These are phyloP conservation scores for Calonectria henricotiae DNA, from an alignment of 2,329 filamentous ascomycete genomes.

Conservation along the genomic window DNA sequence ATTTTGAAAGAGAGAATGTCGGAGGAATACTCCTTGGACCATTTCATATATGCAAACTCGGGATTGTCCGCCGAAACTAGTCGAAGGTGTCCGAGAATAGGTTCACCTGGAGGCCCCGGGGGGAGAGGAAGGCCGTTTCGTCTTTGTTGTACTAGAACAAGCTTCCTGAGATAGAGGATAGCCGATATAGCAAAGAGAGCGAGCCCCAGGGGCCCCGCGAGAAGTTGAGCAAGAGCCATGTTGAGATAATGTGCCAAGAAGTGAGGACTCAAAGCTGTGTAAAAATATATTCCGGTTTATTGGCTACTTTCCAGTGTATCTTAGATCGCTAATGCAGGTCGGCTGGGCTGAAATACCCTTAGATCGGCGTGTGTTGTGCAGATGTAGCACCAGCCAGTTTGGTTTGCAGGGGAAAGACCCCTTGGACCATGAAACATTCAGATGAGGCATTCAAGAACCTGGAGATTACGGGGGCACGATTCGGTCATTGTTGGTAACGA, in stretches of 20 bases:
- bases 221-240: constrained; percentile 28
- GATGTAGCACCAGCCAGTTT: constrained; percentile 1
- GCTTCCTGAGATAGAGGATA: constrained; percentile 16
- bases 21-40: constrained; percentile 68
- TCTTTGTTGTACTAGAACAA: constrained; percentile 2
- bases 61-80: constrained; percentile 60
- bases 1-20: constrained; percentile 56
- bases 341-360: constrained; percentile 9
- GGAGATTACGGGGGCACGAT: constrained; percentile 15
- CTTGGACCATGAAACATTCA: not conserved
- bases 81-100: constrained; percentile 63
- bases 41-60: constrained; percentile 54
- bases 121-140: constrained; percentile 49
- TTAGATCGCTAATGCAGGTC: constrained; percentile 10
- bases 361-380: constrained; percentile 2
- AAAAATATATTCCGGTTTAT: not conserved
- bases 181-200: constrained; percentile 16
- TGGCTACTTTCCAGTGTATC: not conserved
- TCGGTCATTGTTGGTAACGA: constrained; percentile 5
- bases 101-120: constrained; percentile 57
- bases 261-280: not conserved
- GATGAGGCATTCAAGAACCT: constrained; percentile 18
- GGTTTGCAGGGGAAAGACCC: not conserved
- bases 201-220: constrained; percentile 29
- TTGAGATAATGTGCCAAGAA: not conserved